A percentile compares a stretch with the other conserved stretches of the same genome.
phyloP scores from a whole-genome alignment of 176 grass and related monocot genomes.

The Musa troglodytarum region DNA sequence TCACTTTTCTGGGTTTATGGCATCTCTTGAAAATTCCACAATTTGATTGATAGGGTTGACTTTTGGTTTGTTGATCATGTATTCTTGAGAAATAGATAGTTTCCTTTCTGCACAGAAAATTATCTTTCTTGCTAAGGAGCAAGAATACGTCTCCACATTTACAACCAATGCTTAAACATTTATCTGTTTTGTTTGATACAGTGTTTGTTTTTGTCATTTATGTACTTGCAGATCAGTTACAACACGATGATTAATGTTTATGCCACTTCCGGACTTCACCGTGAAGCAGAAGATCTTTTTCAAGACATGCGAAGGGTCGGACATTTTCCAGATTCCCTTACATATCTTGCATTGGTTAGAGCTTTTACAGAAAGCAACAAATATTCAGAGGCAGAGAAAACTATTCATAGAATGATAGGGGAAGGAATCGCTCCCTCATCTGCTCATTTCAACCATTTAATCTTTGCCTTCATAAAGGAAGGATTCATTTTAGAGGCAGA shows the following conservation, averaged over 20 bases:
- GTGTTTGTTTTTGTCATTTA: neutral
- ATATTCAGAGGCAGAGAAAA: slow-evolving; percentile 47
- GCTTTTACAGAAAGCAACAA: slow-evolving; percentile 38
- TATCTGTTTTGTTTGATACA: neutral
- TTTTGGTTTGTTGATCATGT: too few species aligned
- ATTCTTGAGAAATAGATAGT: neutral
- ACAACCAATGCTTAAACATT: neutral
- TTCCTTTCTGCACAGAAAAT: neutral
- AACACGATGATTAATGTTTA: slow-evolving; percentile 84
- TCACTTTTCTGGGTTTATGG: neutral
- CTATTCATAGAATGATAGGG: slow-evolving; percentile 41
- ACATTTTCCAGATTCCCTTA: slow-evolving; percentile 45
- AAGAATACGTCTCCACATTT: neutral
- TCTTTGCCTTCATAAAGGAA: slow-evolving; percentile 57
- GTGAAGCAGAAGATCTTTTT: slow-evolving; percentile 47
- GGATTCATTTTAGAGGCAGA: slow-evolving; percentile 41
- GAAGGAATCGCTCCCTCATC: slow-evolving; percentile 36
- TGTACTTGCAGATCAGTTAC: slow-evolving; percentile 69
- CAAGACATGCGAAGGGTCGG: slow-evolving; percentile 47
- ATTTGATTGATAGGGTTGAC: neutral
- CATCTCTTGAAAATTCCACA: neutral
- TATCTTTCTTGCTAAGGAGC: neutral
- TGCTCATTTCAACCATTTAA: slow-evolving; percentile 69
- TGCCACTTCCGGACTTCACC: slow-evolving; percentile 44
- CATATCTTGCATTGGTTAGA: slow-evolving; percentile 53